Evolutionary conservation across 441 rosid species (phyloP), one percentile per base, ranked within the genome.

Genomic region (Euphorbia schlechtendalii): DNA sequence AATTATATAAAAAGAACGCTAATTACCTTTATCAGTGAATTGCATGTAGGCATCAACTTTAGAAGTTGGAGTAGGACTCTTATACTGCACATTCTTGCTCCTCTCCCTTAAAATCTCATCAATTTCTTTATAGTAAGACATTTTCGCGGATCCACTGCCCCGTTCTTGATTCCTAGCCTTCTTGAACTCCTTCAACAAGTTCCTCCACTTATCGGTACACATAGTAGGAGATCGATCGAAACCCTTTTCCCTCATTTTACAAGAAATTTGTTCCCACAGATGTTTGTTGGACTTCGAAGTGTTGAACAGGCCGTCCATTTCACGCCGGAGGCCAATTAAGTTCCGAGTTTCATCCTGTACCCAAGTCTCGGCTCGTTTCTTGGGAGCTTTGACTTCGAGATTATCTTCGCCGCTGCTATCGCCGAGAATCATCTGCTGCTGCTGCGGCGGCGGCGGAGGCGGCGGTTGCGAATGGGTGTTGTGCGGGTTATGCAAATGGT

Each of bases 201-300:
- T 94, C 83, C 98, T 87, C 98, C 99, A 94, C 84, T 94, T 94
- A 65, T 94, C 96, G 0, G 99, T 94, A 48, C 99, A 94, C 98
- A 94, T 94, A 10, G 92, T 91, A 1, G 98, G 99, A 0, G 98
- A 91, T 46, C 98, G 82, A 74, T 94, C 98, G 65, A 89, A 94
- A 0, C 99, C 98, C 70, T 87, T 91, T 32, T 89, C 96, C 49
- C 87, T 85, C 98, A 94, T 94, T 78, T 87, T 94, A 0, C 80
- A 69, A 0, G 94, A 89, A 36, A 94, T 94, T 77, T 89, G 84
- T 60, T 94, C 96, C 98, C 99, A 94, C n/a, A 94, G 75, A 73
- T 94, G 99, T 62, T 94, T 94, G 69, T 94, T 94, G 0, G 98
- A 94, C 80, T 94, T 91, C 13, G 99, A 87, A 28, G 98, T 91